phyloP scores from a whole-genome alignment of 2,329 filamentous ascomycete species.

The Lithohypha guttulata region DNA sequence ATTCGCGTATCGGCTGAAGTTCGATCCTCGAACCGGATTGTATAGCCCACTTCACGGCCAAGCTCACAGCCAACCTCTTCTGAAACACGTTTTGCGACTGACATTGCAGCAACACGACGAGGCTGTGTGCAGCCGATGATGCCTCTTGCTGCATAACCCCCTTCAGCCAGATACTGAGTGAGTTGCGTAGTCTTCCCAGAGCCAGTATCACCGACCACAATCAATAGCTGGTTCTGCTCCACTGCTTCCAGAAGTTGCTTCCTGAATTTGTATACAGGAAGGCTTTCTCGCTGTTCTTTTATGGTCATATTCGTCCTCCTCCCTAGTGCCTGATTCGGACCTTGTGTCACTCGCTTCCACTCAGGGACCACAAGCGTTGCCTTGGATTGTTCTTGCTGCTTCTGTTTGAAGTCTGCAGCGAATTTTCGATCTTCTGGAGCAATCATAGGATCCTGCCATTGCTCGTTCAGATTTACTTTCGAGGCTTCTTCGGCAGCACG shows the following conservation, averaged over 20 bases:
- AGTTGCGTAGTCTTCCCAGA: constrained; percentile 96
- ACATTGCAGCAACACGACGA: constrained; percentile 94
- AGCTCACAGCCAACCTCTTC: constrained; percentile 89
- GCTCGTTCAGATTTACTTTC: constrained; percentile 72
- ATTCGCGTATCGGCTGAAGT: constrained; percentile 81
- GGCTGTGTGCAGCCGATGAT: constrained; percentile 97
- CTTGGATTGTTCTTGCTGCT: constrained; percentile 46
- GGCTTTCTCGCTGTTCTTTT: constrained; percentile 80
- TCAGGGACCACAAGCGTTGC: constrained; percentile 65
- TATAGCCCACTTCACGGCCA: constrained; percentile 90
- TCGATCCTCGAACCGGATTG: constrained; percentile 92
- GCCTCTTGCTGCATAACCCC: constrained; percentile 77
- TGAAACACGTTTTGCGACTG: constrained; percentile 90
- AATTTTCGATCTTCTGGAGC: constrained; percentile 76
- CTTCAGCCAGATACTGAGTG: constrained; percentile 91
- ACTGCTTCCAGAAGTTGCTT: constrained; percentile 81
- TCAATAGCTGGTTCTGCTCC: constrained; percentile 75
- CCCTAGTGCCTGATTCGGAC: constrained; percentile 69
- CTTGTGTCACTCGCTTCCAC: constrained; percentile 78
- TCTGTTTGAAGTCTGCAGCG: constrained; percentile 69
- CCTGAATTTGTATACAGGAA: constrained; percentile 84
- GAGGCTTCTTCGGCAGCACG: constrained; percentile 60
- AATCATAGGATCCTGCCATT: constrained; percentile 97
- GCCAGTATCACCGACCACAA: constrained; percentile 94
- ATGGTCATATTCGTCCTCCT: constrained; percentile 86